Evolutionary conservation across 2,329 filamentous ascomycete species (phyloP).

Genomic region (Apiospora aurea): DNA sequence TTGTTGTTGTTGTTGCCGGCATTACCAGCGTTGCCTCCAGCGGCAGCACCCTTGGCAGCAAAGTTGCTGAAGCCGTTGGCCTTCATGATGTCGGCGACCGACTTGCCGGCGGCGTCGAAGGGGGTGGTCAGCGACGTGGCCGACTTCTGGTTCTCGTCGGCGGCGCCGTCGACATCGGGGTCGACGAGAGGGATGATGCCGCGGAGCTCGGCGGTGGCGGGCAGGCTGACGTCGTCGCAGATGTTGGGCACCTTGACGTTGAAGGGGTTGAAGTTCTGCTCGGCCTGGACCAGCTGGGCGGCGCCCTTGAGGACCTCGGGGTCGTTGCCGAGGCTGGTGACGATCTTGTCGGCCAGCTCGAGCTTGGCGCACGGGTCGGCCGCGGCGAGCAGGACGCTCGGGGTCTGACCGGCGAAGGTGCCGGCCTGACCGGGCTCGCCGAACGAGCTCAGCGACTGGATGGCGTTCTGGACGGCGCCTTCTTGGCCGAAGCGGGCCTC

Average conservation of each 20-base stretch:
- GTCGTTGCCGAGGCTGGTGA: constrained; percentile 65
- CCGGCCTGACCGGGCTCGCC: constrained; percentile 66
- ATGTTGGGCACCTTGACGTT: constrained; percentile 65
- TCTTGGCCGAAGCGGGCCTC: constrained; percentile 70
- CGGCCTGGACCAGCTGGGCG: constrained; percentile 67
- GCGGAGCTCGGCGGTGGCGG: constrained; percentile 65
- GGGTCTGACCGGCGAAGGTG: constrained; percentile 68
- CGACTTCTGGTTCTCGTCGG: constrained; percentile 67
- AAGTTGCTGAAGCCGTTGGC: constrained; percentile 71
- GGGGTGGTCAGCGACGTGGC: constrained; percentile 58
- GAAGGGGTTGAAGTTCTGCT: constrained; percentile 78
- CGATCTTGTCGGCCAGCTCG: constrained; percentile 68
- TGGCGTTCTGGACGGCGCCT: constrained; percentile 61
- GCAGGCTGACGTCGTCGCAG: constrained; percentile 69
- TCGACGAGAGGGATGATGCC: constrained; percentile 74
- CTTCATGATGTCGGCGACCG: constrained; percentile 68
- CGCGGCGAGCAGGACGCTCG: constrained; percentile 67
- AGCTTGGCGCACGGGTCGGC: constrained; percentile 74
- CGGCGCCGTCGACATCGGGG: constrained; percentile 64
- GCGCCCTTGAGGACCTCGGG: constrained; percentile 68
- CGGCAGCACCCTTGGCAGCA: constrained; percentile 44
- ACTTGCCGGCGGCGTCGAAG: constrained; percentile 66
- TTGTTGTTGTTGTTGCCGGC: constrained; percentile 10
- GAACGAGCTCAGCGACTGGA: constrained; percentile 59
- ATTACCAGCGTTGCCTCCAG: neutral